phyloP scores from a whole-genome alignment of 139 green algal species.

The Ettlia oleoabundans region DNA sequence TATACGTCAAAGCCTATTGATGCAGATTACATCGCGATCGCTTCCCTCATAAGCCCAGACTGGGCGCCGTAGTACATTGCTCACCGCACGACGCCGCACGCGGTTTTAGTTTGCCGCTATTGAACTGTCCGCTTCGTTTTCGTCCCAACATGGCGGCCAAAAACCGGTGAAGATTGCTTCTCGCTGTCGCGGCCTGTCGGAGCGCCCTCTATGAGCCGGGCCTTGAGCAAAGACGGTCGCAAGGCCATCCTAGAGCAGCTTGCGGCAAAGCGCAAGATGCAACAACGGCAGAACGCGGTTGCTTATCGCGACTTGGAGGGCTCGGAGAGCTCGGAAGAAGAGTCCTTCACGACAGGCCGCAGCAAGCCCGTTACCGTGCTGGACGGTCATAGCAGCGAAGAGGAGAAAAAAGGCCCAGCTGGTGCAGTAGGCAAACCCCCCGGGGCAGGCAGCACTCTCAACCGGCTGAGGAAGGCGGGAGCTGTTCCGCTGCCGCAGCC shows the following conservation, averaged over 20 bases:
- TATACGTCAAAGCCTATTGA: too few species aligned
- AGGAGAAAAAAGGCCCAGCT: not conserved
- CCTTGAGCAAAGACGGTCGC: not conserved
- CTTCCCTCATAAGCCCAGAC: too few species aligned
- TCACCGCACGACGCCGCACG: too few species aligned
- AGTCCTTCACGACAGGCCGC: not conserved
- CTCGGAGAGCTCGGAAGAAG: not conserved
- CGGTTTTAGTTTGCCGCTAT: too few species aligned
- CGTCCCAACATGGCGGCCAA: too few species aligned
- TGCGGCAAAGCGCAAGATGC: not conserved
- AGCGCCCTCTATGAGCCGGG: not conserved
- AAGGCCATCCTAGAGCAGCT: not conserved
- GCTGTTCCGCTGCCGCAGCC: not conserved
- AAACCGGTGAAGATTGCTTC: too few species aligned
- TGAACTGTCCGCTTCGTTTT: too few species aligned
- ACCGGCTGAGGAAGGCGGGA: conserved; percentile 9
- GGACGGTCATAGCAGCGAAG: conserved; percentile 3
- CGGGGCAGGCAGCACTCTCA: not conserved
- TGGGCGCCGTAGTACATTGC: too few species aligned
- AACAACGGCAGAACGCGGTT: not conserved
- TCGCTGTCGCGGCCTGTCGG: too few species aligned
- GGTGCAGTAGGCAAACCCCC: not conserved
- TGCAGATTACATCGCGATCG: too few species aligned
- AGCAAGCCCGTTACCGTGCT: not conserved
- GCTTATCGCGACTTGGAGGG: not conserved